Evolutionary conservation across 2,329 filamentous ascomycete species (phyloP), one percentile per base, ranked within the genome.

Genomic region (Alternaria atra): DNA sequence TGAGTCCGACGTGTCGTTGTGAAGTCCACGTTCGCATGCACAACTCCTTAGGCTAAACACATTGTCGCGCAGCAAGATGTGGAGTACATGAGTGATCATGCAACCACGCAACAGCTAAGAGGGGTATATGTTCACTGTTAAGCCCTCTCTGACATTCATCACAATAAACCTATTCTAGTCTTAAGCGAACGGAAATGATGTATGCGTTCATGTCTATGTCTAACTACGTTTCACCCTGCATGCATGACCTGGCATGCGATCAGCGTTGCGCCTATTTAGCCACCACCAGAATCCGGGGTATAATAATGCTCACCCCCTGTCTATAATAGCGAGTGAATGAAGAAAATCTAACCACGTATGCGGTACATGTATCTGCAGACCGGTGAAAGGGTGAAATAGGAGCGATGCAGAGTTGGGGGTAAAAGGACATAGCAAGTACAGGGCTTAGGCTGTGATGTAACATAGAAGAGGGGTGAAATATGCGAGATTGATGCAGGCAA

Each of bases 221-320:
- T 43, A 43, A 42, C 25, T 53, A 43, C 2, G n/a, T 37, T 13
- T 7, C n/a, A 37, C 20, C 5, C 35, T 50, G 46, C 20, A 35
- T 50, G 9, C 46, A 37, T 44, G 25, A 13, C 25, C 0, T 29
- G 25, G 42, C 25, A 1, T 50, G 32, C 32, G 30, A 37, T 50
- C 20, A 17, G 27, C 43, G 1, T 2, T 29, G 35, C 15, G n/a
- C 40, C 34, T 35, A 47, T 56, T 56, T 56, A 52, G 46, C 54
- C 44, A 43, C 35, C 15, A 56, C 54, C 54, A 51, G 35, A 39
- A 56, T 51, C 46, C 27, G 44, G 46, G 46, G 46, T 52, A 51
- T 51, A 40, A 43, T 43, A 44, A 35, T 50, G 32, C 46, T 35
- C 46, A 50, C 46, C 32, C 46, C 54, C 29, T 51, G 54, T 56